Percentiles rank a stretch among this genome's conserved stretches.
Conservation (phyloP, 2,329 filamentous ascomycete genomes). For the Emergomyces orientalis region DNA sequence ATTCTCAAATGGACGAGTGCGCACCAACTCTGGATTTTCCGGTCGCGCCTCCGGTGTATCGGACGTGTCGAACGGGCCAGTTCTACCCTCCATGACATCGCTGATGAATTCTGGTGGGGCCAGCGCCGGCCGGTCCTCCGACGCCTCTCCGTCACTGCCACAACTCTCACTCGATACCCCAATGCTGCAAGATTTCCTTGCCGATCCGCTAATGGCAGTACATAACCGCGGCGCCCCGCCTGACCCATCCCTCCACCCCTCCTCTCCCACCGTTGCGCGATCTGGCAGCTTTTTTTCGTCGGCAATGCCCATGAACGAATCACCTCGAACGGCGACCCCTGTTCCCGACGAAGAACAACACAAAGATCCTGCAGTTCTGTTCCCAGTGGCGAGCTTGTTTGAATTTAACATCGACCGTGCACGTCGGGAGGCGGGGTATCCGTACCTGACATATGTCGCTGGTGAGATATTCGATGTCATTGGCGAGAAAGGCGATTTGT, state of each 20-base stretch:
- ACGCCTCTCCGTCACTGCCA: slow-evolving; percentile 32
- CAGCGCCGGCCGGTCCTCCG: slow-evolving; percentile 8
- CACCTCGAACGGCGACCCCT: slow-evolving; percentile 25
- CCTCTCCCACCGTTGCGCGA: slow-evolving; percentile 40
- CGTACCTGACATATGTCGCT: slow-evolving; percentile 89
- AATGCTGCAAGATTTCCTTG: slow-evolving; percentile 34
- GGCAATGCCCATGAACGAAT: slow-evolving; percentile 70
- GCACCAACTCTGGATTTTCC: slow-evolving; percentile 48
- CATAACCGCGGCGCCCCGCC: slow-evolving; percentile 20
- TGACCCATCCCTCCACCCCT: slow-evolving; percentile 22
- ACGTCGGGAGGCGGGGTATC: slow-evolving; percentile 86
- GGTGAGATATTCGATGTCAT: slow-evolving; percentile 94
- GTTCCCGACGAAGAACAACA: neutral
- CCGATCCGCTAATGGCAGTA: slow-evolving; percentile 21
- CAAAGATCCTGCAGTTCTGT: slow-evolving; percentile 56
- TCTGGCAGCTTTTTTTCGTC: slow-evolving; percentile 78
- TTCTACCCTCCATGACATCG: slow-evolving; percentile 39
- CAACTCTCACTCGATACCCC: slow-evolving; percentile 39
- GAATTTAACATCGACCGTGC: slow-evolving; percentile 95
- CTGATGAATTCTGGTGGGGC: slow-evolving; percentile 37
- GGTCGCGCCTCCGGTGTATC: slow-evolving; percentile 45
- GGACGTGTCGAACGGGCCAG: slow-evolving; percentile 44
- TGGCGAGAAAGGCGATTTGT: slow-evolving; percentile 91
- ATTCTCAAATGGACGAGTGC: slow-evolving; percentile 35
- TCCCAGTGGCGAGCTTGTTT: slow-evolving; percentile 86